A percentile compares a stretch with the other conserved stretches of the same genome.
Evolutionary conservation across 495 filamentous ascomycete genomes (phyloP).

Genomic region (Neurospora discreta): DNA sequence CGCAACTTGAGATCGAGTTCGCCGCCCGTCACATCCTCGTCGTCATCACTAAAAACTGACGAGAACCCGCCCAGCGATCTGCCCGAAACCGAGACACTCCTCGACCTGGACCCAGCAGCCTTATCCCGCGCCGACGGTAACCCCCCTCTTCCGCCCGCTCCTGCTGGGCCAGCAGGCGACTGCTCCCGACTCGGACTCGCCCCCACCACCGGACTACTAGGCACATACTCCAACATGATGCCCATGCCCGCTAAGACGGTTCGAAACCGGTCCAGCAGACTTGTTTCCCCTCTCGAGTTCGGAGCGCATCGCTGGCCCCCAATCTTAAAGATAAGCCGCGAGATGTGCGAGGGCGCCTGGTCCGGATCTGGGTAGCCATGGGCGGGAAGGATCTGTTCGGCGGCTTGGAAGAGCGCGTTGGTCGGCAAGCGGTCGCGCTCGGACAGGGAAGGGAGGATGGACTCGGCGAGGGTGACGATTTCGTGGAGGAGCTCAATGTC

Average conservation of each 20-base stretch:
- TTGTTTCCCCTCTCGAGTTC: background rate
- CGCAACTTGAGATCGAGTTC: background rate
- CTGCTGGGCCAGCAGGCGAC: background rate
- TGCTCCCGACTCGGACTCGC: background rate
- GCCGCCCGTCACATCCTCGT: background rate
- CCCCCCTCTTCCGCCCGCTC: background rate
- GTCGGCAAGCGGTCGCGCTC: slow-evolving; percentile 56
- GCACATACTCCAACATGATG: slow-evolving; percentile 19
- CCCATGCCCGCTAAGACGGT: slow-evolving; percentile 22
- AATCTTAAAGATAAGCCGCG: slow-evolving; percentile 73
- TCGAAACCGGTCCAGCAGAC: slow-evolving; percentile 24
- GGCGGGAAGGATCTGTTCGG: slow-evolving; percentile 58
- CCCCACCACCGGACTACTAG: slow-evolving; percentile 6
- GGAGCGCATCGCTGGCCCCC: slow-evolving; percentile 41
- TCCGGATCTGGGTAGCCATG: slow-evolving; percentile 53
- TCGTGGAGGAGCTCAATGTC: slow-evolving; percentile 71
- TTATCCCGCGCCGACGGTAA: background rate
- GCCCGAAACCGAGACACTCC: background rate
- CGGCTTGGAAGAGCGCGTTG: slow-evolving; percentile 69
- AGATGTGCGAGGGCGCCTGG: slow-evolving; percentile 55
- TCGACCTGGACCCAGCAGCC: background rate
- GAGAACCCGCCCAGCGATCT: background rate
- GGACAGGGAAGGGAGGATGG: slow-evolving; percentile 39
- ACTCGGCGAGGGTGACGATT: slow-evolving; percentile 61
- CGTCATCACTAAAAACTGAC: background rate